Evolutionary conservation across 345 rosid genomes (phyloP), one percentile per base, ranked within the genome.

Genomic region (Lepidium didymum): DNA sequence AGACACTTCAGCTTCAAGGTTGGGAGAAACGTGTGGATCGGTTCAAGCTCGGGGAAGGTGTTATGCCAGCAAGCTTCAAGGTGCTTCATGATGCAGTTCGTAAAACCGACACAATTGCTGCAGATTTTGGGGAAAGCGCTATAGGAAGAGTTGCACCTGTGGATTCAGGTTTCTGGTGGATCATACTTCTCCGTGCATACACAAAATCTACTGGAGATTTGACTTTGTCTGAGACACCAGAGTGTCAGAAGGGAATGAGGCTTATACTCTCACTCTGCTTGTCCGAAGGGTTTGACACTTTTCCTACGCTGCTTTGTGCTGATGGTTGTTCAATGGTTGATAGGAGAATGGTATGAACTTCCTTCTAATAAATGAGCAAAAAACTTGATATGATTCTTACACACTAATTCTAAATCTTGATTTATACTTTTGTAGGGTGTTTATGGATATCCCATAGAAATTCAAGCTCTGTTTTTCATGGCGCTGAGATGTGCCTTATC

Each of bases 101-200:
- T 29, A 84, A 81, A 68, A 79, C 81, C 3, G 94, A 87, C 59
- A 75, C 87, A 23, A 70, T 87, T 36, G 58, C 81, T 38, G 94
- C 94, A 7, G 91, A 87, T 69, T 87, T 87, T 19, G 94, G 94
- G 12, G 94, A 85, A 77, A 84, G 86, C 13, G 94, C 94, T 8
- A 87, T 87, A 57, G 94, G 91, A 69, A 76, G 94, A 77, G 91
- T 87, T 56, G 94, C 94, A 37, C 94, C 94, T 0, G 89, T 87
- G 33, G 94, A 87, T 75, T 87, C 94, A 70, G 94, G 94, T 14
- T 87, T 87, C 73, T 87, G 94, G 94, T 87, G 94, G 89, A 87
- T 87, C 74, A 87, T 87, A 69, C 83, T 87, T 67, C 87, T 87
- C 13, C 94, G 94, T 12, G 94, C 94, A 36, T 87, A 87, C 73